Evolutionary conservation across 2,329 filamentous ascomycete genomes (phyloP), one percentile per base, ranked within the genome.

Genomic region (Leptosphaerulina australis): DNA sequence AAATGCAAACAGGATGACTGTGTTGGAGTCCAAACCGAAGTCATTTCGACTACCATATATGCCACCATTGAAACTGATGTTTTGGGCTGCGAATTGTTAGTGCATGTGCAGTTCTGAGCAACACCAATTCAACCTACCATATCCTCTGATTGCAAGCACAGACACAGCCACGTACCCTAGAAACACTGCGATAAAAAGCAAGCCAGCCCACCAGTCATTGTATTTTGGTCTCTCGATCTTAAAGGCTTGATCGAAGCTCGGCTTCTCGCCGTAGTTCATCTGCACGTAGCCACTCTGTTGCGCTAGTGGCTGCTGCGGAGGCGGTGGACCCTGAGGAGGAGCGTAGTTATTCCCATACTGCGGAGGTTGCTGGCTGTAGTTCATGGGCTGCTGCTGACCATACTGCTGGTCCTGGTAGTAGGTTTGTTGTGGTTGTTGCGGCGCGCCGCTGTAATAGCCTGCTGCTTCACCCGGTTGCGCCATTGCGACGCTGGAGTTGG

Each of bases 161-260:
- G 88, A 92, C 38, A 96, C 85, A 7, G 83, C 91, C 8, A 84
- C 81, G 64, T 88, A 96, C 11, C 90, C 91, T 3, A 81, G 74
- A 67, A 88, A 87, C 18, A 88, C 85, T 14, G 83, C 73, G 28
- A 94, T 79, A 61, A 95, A 83, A 67, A 97, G 76, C 30, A 95
- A 76, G 3, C 88, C 91, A 3, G 92, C 92, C 93, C 92, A 97
- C 20, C 89, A 69, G 70, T 97, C 93, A 66, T 97, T 90, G 76
- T 82, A 96, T 72, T 93, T 95, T n/a, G 91, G 91, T 56, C 79
- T 86, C 41, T 90, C 83, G 43, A 97, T 74, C 73, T 87, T 87
- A 79, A 97, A 97, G 1, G 86, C 83, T 66, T 97, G 83, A 15
- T 93, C 85, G 68, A 95, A 97, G 12, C 68, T 76, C 35, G 63